Evolutionary conservation across 306 rosid species (phyloP), one percentile per base, ranked within the genome.

Genomic region (Lablab purpureus): DNA sequence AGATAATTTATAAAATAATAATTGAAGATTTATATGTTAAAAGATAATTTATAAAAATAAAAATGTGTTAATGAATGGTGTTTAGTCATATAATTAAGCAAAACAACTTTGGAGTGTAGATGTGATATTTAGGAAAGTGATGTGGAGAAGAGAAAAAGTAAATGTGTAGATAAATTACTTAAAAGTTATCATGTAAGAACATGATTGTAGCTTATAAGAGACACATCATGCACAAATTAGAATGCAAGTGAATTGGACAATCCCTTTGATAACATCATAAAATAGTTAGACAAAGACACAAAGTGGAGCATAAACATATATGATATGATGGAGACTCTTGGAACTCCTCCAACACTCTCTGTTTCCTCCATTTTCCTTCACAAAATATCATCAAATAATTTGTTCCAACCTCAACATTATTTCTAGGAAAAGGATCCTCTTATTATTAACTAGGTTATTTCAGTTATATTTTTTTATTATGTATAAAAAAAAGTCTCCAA

Each of bases 181-280:
- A 5, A 23, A 25, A 58, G 64, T 25, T 55, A 23, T 4, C 1
- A 7, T 60, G 30, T 28, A 54, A 10, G 3, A 21, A 9, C 41
- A 60, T 60, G 28, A 30, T 60, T 30, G 13, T 55, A 36, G 65
- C 3, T 32, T 75, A 23, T 6, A 60, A 27, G 63, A 59, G 73
- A 73, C 18, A 67, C 10, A 49, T 41, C 12, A 40, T 71, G 80
- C 80, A 46, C 6, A 63, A 59, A 66, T 32, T 72, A 73, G 15
- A 77, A 83, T 71, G 30, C 2, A 58, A 66, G 59, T 43, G 51
- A 74, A 73, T 64, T 74, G 10, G 73, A 27, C 76, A 78, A 73
- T 34, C 51, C 40, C 43, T 51, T 45, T 23, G n/a, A 50, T 72
- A 71, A 65, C 66, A 72, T 72, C 71, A 65, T 54, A n/a, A 40